phyloP scores from a whole-genome alignment of 2,329 filamentous ascomycete species.

The Golovinomyces cichoracearum region DNA sequence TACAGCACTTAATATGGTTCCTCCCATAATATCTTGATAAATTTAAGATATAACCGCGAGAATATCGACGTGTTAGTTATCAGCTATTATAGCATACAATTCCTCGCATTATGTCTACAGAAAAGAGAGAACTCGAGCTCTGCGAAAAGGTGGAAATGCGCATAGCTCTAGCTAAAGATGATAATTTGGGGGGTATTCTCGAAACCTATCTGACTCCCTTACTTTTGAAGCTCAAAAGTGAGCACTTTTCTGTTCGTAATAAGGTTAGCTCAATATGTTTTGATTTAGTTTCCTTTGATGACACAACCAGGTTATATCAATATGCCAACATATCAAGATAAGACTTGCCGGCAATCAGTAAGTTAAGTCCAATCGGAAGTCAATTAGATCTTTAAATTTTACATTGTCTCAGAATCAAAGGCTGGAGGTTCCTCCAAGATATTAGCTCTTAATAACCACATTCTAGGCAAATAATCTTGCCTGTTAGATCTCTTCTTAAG shows the following conservation, averaged over 20 bases:
- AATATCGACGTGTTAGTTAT: too few relatives aligned
- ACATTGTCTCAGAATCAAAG: not conserved
- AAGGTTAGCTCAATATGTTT: slow-evolving; percentile 26
- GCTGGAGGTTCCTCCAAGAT: not conserved
- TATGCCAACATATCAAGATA: slow-evolving; percentile 48
- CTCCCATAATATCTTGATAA: too few relatives aligned
- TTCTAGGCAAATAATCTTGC: slow-evolving; percentile 36
- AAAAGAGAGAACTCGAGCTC: slow-evolving; percentile 39
- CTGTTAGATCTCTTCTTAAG: slow-evolving; percentile 57
- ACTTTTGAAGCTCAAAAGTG: slow-evolving; percentile 64
- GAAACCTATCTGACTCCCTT: slow-evolving; percentile 57
- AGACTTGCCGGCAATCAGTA: slow-evolving; percentile 17
- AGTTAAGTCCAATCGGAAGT: slow-evolving; percentile 3
- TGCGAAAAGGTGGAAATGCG: slow-evolving; percentile 61
- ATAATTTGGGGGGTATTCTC: slow-evolving; percentile 54
- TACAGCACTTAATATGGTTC: too few relatives aligned
- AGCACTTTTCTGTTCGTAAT: slow-evolving; percentile 51
- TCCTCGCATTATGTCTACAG: slow-evolving; percentile 5
- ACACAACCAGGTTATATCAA: slow-evolving; percentile 28
- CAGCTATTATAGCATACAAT: too few relatives aligned
- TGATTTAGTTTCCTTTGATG: slow-evolving; percentile 2
- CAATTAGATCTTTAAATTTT: not conserved
- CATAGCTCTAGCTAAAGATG: slow-evolving; percentile 50
- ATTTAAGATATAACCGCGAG: too few relatives aligned
- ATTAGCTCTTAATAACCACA: slow-evolving; percentile 2